Conservation (phyloP, 2,329 filamentous ascomycete genomes). For the Arthrinium puccinioides region DNA sequence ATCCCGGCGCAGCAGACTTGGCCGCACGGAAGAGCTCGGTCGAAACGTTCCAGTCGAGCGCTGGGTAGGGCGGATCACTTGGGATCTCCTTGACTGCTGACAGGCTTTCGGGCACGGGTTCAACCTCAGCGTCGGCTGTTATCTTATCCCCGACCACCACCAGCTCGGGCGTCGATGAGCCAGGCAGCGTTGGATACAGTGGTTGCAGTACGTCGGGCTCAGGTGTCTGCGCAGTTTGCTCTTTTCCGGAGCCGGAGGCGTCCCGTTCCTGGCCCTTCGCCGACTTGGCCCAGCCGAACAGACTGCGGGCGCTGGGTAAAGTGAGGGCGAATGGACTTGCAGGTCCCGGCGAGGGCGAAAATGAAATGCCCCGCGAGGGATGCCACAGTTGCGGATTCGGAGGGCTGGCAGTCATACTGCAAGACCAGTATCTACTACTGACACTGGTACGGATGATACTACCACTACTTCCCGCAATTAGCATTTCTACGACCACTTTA, state of each 20-base stretch:
- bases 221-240: no score
- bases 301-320: no score
- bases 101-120: not conserved
- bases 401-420: constrained; percentile 18
- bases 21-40: constrained; percentile 40
- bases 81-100: constrained; percentile 9
- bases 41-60: constrained; percentile 36
- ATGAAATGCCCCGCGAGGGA: constrained; percentile 23
- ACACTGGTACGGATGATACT: no score
- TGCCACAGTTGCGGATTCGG: constrained; percentile 24
- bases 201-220: no score
- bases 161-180: no score
- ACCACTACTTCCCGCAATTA: no score
- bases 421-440: constrained; percentile 7
- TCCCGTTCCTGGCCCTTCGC: not conserved
- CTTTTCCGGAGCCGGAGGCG: no score
- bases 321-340: no score
- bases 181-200: no score
- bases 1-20: constrained; percentile 34
- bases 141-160: no score
- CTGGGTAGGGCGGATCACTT: constrained; percentile 10
- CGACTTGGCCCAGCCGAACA: no score
- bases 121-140: not conserved
- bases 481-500: constrained; percentile 6
- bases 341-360: no score